phyloP scores from a whole-genome alignment of 805 yeast species.

The Metschnikowia drakensbergensis region DNA sequence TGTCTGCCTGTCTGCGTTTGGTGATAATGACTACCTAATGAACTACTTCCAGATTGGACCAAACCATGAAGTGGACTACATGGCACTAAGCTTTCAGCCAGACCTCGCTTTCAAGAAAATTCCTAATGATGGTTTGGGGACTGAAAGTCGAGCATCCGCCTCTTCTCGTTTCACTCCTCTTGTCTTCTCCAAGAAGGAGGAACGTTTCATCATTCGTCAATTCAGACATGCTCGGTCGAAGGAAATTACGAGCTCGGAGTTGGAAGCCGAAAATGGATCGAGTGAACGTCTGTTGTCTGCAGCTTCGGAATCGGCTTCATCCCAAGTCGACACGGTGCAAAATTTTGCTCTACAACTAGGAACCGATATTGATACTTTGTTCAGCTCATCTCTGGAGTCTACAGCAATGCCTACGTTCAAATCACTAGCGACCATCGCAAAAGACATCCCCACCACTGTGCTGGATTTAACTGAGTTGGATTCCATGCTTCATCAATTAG shows the following conservation, averaged over 20 bases:
- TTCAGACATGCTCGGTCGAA: neutral
- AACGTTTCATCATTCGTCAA: neutral
- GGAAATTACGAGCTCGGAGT: neutral
- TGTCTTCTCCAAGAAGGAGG: neutral
- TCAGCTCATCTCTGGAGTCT: neutral
- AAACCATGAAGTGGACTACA: neutral
- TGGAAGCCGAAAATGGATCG: neutral
- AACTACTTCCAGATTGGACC: neutral
- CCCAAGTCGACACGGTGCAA: conserved; percentile 19
- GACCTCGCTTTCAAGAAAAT: neutral
- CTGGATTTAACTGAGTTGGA: conserved; percentile 33
- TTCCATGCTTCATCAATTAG: conserved; percentile 34
- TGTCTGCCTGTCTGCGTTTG: conserved; percentile 2
- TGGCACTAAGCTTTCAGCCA: neutral
- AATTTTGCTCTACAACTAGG: conserved; percentile 30
- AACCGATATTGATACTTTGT: conserved; percentile 10
- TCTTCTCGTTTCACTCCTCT: conserved; percentile 1
- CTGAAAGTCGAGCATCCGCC: neutral
- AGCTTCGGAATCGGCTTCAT: neutral
- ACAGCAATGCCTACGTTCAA: neutral
- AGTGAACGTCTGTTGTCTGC: neutral
- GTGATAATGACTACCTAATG: neutral
- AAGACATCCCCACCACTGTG: conserved; percentile 20
- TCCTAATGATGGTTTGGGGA: neutral
- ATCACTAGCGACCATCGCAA: conserved; percentile 19